phyloP scores from a whole-genome alignment of 108 stramenopile genomes.

The Hondaea fermentalgiana region DNA sequence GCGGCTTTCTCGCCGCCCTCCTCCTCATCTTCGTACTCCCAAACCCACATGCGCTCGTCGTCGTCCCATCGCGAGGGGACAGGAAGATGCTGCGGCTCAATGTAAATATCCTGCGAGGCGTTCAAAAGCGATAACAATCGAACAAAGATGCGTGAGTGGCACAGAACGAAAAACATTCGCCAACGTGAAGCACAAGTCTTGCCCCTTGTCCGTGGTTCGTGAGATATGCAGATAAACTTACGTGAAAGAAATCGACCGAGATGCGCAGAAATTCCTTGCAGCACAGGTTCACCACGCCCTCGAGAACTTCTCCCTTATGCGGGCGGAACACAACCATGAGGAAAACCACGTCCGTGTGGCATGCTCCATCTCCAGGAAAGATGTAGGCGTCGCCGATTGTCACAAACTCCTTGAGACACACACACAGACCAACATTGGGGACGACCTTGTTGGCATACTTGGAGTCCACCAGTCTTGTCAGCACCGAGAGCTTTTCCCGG shows the following conservation, averaged over 20 bases:
- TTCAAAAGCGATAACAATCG: too few relatives aligned
- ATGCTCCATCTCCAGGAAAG: background rate
- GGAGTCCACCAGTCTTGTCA: background rate
- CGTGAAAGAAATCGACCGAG: background rate
- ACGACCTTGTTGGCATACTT: slow-evolving; percentile 14
- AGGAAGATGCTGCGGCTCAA: background rate
- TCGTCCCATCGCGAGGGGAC: background rate
- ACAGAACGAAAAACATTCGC: too few relatives aligned
- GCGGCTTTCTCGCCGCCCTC: background rate
- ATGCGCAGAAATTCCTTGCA: background rate
- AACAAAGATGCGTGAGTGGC: too few relatives aligned
- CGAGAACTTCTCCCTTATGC: background rate
- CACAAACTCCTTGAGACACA: slow-evolving; percentile 1
- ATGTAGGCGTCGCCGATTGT: background rate
- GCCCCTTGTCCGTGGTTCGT: background rate
- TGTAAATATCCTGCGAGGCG: background rate
- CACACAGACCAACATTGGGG: background rate
- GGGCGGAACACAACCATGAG: background rate
- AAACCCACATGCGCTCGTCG: background rate
- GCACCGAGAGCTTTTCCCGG: background rate
- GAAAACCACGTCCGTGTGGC: background rate
- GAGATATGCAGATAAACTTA: background rate
- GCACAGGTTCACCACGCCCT: background rate
- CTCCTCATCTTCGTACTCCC: background rate
- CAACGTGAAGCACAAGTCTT: background rate